Conservation (phyloP, 306 rosid species). For the Pyrus betulifolia region DNA sequence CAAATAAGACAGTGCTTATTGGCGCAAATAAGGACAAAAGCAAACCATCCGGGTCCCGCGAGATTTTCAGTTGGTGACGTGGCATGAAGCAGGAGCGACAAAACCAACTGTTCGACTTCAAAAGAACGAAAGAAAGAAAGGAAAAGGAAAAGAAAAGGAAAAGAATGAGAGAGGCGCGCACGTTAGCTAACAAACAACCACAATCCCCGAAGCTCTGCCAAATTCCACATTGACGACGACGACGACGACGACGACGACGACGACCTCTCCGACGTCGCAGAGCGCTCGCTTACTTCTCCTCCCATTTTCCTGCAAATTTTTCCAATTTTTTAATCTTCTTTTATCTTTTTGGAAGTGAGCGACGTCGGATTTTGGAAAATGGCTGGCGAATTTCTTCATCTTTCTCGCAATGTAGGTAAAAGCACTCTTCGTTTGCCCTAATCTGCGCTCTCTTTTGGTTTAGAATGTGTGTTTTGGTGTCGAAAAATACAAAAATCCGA, state of each 20-base stretch:
- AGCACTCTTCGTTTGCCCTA: conserved; percentile 6
- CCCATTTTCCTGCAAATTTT: not conserved
- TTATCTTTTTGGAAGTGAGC: conserved; percentile 8
- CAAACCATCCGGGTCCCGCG: conserved; percentile 40
- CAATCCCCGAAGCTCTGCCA: conserved; percentile 12
- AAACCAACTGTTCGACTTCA: conserved; percentile 2
- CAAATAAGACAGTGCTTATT: not conserved
- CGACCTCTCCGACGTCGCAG: not conserved
- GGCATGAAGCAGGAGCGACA: conserved; percentile 24
- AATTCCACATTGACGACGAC: conserved; percentile 32
- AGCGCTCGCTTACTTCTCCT: conserved; percentile 5
- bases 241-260: conserved; percentile 23
- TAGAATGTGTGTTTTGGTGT: not conserved
- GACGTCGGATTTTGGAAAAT: conserved; percentile 19
- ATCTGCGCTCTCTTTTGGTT: conserved; percentile 3
- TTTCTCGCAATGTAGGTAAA: conserved; percentile 30
- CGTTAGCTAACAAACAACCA: conserved; percentile 13
- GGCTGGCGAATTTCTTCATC: conserved; percentile 10
- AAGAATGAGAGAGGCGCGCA: conserved; percentile 35
- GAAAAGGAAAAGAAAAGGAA: not conserved
- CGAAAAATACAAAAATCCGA: not conserved
- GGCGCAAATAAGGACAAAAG: conserved; percentile 33
- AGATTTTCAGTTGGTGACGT: conserved; percentile 57
- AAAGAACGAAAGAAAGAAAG: not conserved
- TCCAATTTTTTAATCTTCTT: not conserved